Percentiles rank a stretch among this genome's conserved stretches.
phyloP scores from a whole-genome alignment of 257 asterid species.

The Lantana camara region DNA sequence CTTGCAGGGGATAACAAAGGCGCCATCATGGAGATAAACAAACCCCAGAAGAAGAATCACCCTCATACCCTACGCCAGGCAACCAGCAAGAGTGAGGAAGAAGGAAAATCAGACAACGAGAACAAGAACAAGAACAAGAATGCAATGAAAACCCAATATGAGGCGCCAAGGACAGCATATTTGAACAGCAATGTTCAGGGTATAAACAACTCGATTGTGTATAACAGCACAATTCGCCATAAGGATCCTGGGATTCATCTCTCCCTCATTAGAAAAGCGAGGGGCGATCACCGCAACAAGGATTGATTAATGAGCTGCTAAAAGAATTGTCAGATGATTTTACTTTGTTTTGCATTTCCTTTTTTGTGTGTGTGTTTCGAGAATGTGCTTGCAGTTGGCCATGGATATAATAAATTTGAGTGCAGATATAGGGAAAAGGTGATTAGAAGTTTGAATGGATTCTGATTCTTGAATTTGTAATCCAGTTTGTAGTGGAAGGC shows the following conservation, averaged over 20 bases:
- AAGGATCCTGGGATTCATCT: slow-evolving; percentile 71
- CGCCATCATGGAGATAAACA: slow-evolving; percentile 55
- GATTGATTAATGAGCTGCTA: slow-evolving; percentile 3
- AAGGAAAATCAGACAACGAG: slow-evolving; percentile 17
- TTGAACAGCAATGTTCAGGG: slow-evolving; percentile 76
- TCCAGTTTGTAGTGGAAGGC: slow-evolving; percentile 35
- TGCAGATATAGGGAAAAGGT: not conserved
- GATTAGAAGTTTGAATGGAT: too few relatives aligned
- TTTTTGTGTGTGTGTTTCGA: not conserved
- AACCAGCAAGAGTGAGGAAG: slow-evolving; percentile 24
- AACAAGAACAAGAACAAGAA: slow-evolving; percentile 20
- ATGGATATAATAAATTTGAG: slow-evolving; percentile 16
- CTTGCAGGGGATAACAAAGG: slow-evolving; percentile 75
- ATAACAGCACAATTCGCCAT: slow-evolving; percentile 32
- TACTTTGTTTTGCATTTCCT: too few relatives aligned
- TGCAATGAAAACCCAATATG: slow-evolving; percentile 4
- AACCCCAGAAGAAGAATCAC: slow-evolving; percentile 32
- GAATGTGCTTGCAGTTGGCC: slow-evolving; percentile 9
- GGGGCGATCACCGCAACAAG: not conserved
- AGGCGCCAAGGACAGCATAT: slow-evolving; percentile 40
- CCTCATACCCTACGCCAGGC: slow-evolving; percentile 20
- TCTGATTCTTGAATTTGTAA: slow-evolving; percentile 20
- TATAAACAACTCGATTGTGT: slow-evolving; percentile 64
- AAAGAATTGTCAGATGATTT: not conserved
- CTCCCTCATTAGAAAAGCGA: slow-evolving; percentile 30